Evolutionary conservation across 495 filamentous ascomycete genomes (phyloP), one percentile per base, ranked within the genome.

Genomic region (Neurospora sp.): DNA sequence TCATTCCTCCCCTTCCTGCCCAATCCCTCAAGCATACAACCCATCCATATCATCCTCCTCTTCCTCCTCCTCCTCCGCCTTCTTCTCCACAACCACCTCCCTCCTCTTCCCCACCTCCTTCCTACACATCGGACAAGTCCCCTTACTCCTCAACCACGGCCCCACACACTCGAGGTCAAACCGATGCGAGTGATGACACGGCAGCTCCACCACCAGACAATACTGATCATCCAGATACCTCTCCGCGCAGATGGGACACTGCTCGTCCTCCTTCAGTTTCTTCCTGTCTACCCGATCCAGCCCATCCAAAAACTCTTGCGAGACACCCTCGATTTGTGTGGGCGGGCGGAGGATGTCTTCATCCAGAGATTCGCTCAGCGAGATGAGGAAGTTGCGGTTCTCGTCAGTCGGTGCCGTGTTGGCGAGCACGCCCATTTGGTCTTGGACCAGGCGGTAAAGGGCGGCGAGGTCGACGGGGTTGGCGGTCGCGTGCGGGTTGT

Each of bases 101-200:
- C 89, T 90, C 86, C 90, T 90, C 85, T 93, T 90, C 75, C 91
- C 85, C 75, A 98, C 82, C 53, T 94, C 90, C 78, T 89, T 87
- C 65, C 95, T 86, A 79, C 97, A 95, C 75, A 97, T 82, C 31
- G 95, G 95, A 83, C 95, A 99, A 3, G 90, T 97, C 12, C 92
- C 90, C 80, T 97, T 92, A 73, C 96, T 86, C 77, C 90, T 87
- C 78, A 99, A 79, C 96, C 96, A 99, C 2, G 96, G 95, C 68
- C 87, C 86, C n/a, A 99, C 92, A 79, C 96, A 99, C 80, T 98
- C 94, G 16, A 98, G 81, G 80, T 99, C 96, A 82, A 97, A 98
- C 37, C 89, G 78, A 80, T 99, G 96, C 27, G 86, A 88, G 12
- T 86, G 85, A 76, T 94, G 90, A 78, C 96, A 99, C 31, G 94